These are phyloP conservation scores for Alternaria ethzedia DNA, from an alignment of 2,329 filamentous ascomycete species.

Conservation along the genomic window DNA sequence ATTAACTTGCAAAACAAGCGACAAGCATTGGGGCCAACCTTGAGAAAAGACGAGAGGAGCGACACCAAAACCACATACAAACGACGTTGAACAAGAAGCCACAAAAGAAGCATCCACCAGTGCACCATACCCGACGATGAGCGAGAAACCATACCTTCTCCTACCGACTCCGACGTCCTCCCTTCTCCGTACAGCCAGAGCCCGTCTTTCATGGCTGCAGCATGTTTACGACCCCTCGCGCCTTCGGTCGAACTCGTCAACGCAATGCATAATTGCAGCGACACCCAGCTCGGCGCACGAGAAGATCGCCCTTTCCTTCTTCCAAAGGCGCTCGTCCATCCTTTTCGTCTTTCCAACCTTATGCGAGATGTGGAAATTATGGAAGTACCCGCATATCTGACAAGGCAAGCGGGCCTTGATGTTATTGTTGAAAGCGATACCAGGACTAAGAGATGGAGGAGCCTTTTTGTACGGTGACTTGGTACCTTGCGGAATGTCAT, in stretches of 20 bases:
- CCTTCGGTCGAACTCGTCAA: background rate
- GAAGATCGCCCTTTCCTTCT: background rate
- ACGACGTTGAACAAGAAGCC: background rate
- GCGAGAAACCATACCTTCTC: background rate
- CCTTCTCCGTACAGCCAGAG: background rate
- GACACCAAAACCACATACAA: background rate
- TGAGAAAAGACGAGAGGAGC: background rate
- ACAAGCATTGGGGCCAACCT: background rate
- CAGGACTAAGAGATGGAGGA: background rate
- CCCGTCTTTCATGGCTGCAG: background rate
- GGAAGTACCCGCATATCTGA: background rate
- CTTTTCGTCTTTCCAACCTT: background rate
- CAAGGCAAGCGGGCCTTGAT: background rate
- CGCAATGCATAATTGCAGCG: background rate
- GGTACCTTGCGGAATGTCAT: background rate
- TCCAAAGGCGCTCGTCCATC: background rate
- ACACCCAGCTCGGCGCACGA: background rate
- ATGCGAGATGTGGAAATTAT: accelerated
- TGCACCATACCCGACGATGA: background rate
- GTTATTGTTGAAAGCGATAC: background rate
- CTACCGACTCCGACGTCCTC: background rate
- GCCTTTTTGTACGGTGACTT: too few relatives aligned
- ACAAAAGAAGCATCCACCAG: background rate
- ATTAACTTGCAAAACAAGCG: background rate
- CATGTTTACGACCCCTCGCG: background rate